Percentiles rank a stretch among this genome's conserved stretches.
phyloP scores from a whole-genome alignment of 1,284 basidiomycete species.

The Sanghuangporus weigelae region DNA sequence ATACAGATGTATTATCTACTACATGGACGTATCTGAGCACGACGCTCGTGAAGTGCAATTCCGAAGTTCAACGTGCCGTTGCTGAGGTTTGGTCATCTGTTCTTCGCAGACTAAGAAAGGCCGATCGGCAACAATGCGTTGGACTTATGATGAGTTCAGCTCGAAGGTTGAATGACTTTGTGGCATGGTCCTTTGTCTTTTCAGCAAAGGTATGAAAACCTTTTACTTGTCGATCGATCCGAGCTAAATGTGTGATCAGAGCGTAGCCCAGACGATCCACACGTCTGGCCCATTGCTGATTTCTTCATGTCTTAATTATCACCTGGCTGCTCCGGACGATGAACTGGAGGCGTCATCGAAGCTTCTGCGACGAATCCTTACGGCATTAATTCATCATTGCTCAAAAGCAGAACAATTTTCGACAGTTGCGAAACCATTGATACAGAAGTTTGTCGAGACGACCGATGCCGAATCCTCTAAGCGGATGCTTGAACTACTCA shows the following conservation, averaged over 20 bases:
- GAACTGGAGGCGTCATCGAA: conserved; percentile 41
- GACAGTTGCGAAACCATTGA: conserved; percentile 50
- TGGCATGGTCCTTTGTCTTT: conserved; percentile 62
- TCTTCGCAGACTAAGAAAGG: conserved; percentile 55
- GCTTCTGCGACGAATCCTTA: conserved; percentile 65
- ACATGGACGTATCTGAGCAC: conserved; percentile 52
- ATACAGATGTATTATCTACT: conserved; percentile 43
- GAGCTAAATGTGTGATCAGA: conserved; percentile 36
- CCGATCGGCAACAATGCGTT: conserved; percentile 47
- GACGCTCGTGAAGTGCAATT: conserved; percentile 50
- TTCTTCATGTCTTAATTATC: conserved; percentile 44
- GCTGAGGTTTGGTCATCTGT: conserved; percentile 77
- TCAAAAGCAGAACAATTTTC: conserved; percentile 61
- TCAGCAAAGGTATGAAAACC: conserved; percentile 60
- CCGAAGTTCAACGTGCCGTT: conserved; percentile 64
- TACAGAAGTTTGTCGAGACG: conserved; percentile 29
- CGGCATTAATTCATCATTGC: conserved; percentile 78
- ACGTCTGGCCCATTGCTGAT: conserved; percentile 67
- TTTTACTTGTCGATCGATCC: conserved; percentile 13
- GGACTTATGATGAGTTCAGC: conserved; percentile 35
- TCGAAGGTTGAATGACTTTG: conserved; percentile 34
- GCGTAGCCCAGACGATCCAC: conserved; percentile 74
- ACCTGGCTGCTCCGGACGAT: conserved; percentile 39
- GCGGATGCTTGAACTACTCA: conserved; percentile 34
- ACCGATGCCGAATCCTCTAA: conserved; percentile 28